Evolutionary conservation across 805 yeast genomes (phyloP).

Genomic region (Diddensiella transvaalensis): DNA sequence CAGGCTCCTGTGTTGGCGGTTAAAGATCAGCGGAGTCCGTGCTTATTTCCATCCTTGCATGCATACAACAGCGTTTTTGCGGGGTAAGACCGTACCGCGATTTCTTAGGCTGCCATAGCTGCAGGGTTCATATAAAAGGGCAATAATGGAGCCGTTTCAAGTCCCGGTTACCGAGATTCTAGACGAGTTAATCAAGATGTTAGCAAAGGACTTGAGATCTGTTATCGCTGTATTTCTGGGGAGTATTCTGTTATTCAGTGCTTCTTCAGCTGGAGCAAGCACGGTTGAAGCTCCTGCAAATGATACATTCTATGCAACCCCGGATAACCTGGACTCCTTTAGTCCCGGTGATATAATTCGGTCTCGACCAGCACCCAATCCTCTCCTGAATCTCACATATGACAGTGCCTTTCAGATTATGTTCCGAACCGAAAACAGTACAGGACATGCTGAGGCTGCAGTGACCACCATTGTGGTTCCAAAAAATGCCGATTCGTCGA

Average conservation of each 20-base stretch:
- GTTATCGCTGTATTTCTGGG: neutral
- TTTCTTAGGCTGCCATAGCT: neutral
- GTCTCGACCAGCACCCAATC: conserved; percentile 10
- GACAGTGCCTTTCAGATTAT: conserved; percentile 22
- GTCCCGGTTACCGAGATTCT: neutral
- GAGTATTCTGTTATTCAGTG: neutral
- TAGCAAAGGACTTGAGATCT: neutral
- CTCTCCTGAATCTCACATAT: conserved; percentile 8
- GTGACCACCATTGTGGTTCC: conserved; percentile 31
- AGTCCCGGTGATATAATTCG: conserved; percentile 14
- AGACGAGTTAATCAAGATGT: neutral
- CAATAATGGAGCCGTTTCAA: neutral
- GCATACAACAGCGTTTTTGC: neutral
- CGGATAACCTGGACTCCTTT: conserved; percentile 12
- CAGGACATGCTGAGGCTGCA: conserved; percentile 27
- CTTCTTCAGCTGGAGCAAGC: neutral
- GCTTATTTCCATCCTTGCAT: no score
- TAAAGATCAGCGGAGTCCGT: no score
- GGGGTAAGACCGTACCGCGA: neutral
- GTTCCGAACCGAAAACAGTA: conserved; percentile 25
- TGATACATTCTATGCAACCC: conserved; percentile 22
- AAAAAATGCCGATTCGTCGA: conserved; percentile 8
- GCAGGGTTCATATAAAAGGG: neutral
- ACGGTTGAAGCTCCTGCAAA: conserved; percentile 17
- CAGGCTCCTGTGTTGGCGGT: no score